Base-by-base conservation (phyloP, 2,329 filamentous ascomycete genomes). In the Cladosporium velox region DNA sequence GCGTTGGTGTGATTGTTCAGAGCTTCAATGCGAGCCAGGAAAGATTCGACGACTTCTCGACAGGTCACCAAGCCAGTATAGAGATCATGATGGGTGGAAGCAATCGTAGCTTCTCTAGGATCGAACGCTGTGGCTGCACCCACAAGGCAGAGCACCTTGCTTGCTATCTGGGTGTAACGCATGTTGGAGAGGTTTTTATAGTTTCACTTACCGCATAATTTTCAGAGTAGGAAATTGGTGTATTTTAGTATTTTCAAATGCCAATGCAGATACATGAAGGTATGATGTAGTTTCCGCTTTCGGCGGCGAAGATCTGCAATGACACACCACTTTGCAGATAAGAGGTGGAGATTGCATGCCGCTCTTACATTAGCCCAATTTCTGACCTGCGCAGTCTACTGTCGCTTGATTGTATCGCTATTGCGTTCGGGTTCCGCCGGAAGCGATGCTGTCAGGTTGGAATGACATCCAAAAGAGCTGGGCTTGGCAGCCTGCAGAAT, bases 1-100 rank as follows among this genome's bases (percentile, higher is more conserved):
- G 87, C 84, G 68, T 89, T 88, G 66, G 87, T 83, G 15, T 76
- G 75, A 2, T 83, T 80, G 71, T 90, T 87, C 73, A 85, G 81
- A 2, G 79, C 77, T 68, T 86, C 82, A 65, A 90, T 87, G 18
- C 86, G 82, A 1, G 84, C 77, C 24, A 90, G 74, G 71, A 87
- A 88, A 2, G 82, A 77, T 7, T 81, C 83, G 4, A 88, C 80
- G 0, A 89, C 77, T 24, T 80, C 79, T 15, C 82, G 81, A 73
- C 87, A 89, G 55, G 83, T 85, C 34, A 84, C 81, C 5, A 81
- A 75, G 11, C 83, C 79, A 26, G 81, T 81, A 71, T 82, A 84
- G 10, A 90, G 79, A 10, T 83, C 82, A 70, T 83, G 77, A 67
- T 89, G 87, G 8, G 88, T 81, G 1, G 80, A 80, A 34, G 83